These are phyloP conservation scores for Tarenaya hassleriana DNA, from an alignment of 345 rosid species.

Conservation along the genomic window DNA sequence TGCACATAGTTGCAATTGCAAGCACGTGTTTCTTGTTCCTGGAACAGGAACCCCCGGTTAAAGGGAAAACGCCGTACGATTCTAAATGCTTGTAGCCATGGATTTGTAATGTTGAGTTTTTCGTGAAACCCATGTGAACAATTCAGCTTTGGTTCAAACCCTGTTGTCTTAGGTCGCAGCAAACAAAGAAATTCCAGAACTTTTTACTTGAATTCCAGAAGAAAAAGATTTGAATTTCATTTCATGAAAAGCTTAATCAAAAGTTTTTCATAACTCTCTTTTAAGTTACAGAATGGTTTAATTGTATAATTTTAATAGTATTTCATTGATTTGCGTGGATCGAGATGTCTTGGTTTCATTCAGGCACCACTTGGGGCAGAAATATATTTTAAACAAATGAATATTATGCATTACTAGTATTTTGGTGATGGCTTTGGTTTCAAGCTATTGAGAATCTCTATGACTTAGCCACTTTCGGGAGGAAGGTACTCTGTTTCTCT, in stretches of 20 bases:
- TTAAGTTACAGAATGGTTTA: too few relatives aligned
- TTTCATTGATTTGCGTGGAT: not conserved
- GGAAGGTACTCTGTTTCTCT: not conserved
- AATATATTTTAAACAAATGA: not conserved
- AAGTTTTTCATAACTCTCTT: not conserved
- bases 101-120: not conserved
- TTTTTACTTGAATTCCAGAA: not conserved
- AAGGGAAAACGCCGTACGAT: conserved; percentile 29
- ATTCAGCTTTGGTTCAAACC: too few relatives aligned
- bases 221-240: too few relatives aligned
- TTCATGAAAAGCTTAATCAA: not conserved
- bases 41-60: conserved; percentile 22
- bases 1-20: not conserved
- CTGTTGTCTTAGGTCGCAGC: too few relatives aligned
- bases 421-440: conserved; percentile 24
- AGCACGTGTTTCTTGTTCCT: not conserved
- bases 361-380: too few relatives aligned
- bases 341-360: too few relatives aligned
- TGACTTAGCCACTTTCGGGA: conserved; percentile 29
- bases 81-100: conserved; percentile 3
- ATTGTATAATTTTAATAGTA: too few relatives aligned
- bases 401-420: not conserved
- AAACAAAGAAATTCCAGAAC: not conserved
- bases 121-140: too few relatives aligned
- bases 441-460: conserved; percentile 47